Percentiles rank a stretch among this genome's conserved stretches.
These are phyloP conservation scores for Vitis hybrid DNA, from an alignment of 177 flowering plant genomes.

Conservation along the genomic window DNA sequence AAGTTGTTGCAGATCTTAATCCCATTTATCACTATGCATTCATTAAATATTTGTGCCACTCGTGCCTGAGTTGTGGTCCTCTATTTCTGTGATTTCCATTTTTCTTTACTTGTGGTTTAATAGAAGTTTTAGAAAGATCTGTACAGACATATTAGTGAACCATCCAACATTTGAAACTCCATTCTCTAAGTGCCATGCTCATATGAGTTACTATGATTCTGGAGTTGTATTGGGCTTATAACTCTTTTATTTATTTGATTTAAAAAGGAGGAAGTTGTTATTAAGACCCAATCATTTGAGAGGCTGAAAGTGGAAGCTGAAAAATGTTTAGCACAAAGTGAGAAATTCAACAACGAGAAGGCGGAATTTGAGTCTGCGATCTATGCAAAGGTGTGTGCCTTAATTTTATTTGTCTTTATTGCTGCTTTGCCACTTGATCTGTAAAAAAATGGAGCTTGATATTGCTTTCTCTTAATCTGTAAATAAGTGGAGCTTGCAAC, in stretches of 20 bases:
- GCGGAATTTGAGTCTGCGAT: constrained; percentile 70
- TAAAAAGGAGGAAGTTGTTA: constrained; percentile 77
- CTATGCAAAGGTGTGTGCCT: constrained; percentile 68
- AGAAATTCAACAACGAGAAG: constrained; percentile 66
- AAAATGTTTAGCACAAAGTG: constrained; percentile 78
- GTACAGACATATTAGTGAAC: too few species aligned
- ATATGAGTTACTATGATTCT: background rate
- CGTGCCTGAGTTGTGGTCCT: background rate
- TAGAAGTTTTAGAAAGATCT: too few species aligned
- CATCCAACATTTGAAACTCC: too few species aligned
- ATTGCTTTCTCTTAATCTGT: too few species aligned
- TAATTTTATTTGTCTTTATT: background rate
- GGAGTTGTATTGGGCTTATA: background rate
- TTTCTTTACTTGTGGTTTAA: too few species aligned
- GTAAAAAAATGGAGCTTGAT: background rate
- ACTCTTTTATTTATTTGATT: background rate
- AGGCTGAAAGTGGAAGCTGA: constrained; percentile 79
- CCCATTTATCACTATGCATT: background rate
- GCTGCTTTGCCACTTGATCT: background rate
- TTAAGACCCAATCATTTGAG: constrained; percentile 59
- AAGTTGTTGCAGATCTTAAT: background rate
- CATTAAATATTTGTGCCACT: background rate
- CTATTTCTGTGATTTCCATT: too few species aligned
- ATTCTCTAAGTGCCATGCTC: background rate
- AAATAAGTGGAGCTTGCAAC: too few species aligned